Percentiles rank a stretch among this genome's conserved stretches.
phyloP scores from a whole-genome alignment of 768 basidiomycete species.

The Peribolospora baueri region DNA sequence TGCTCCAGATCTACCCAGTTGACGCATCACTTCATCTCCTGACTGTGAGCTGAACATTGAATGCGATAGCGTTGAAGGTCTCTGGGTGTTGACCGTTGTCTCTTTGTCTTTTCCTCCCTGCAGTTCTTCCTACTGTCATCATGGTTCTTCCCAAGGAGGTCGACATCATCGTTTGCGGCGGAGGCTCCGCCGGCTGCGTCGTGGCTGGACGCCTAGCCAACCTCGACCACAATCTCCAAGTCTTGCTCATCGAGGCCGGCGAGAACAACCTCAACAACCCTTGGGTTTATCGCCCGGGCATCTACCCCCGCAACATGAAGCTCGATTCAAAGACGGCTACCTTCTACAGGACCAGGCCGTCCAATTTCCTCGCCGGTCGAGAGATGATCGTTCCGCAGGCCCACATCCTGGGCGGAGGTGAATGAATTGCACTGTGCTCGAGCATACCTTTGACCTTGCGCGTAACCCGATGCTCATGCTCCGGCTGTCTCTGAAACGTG shows the following conservation, averaged over 20 bases:
- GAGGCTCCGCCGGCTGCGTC: conserved; percentile 28
- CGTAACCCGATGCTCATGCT: not conserved
- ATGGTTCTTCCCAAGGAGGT: no score
- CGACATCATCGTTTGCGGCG: conserved; percentile 5
- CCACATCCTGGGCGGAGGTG: conserved; percentile 27
- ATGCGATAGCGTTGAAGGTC: no score
- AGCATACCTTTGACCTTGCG: not conserved
- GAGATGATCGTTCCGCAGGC: conserved; percentile 46
- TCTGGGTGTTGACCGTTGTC: no score
- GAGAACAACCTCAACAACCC: conserved; percentile 21
- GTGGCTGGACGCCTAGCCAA: conserved; percentile 44
- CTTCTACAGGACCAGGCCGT: conserved; percentile 37
- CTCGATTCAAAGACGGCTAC: conserved; percentile 31
- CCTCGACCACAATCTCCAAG: conserved; percentile 45
- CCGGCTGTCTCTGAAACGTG: conserved; percentile 7
- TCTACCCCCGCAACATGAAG: conserved; percentile 40
- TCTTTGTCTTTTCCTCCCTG: no score
- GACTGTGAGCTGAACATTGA: no score
- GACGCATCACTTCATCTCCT: no score
- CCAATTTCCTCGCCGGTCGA: conserved; percentile 36
- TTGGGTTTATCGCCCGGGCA: conserved; percentile 37
- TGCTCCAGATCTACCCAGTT: no score
- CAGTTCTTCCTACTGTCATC: no score
- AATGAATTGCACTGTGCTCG: not conserved
- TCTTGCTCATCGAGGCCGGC: conserved; percentile 42